These are phyloP conservation scores for Phytophthora citricola DNA, from an alignment of 352 stramenopile genomes.

Conservation along the genomic window DNA sequence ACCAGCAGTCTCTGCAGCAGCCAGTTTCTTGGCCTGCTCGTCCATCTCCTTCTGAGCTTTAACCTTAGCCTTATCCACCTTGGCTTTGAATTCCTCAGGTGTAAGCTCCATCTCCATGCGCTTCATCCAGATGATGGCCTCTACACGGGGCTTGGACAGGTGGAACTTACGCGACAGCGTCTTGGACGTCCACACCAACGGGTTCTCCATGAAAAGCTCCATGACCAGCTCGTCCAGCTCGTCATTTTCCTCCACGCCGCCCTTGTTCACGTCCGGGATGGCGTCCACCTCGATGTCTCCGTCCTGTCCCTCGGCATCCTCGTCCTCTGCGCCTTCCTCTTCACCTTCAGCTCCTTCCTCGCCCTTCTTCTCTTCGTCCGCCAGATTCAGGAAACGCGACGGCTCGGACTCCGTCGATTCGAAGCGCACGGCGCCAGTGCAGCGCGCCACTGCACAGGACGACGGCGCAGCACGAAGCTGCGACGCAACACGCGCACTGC, in stretches of 20 bases:
- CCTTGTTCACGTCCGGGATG: slow-evolving; percentile 72
- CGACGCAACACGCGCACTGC: slow-evolving; percentile 1
- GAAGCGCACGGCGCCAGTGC: slow-evolving; percentile 26
- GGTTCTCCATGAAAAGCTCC: slow-evolving; percentile 87
- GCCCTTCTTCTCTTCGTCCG: slow-evolving; percentile 61
- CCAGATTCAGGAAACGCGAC: slow-evolving; percentile 82
- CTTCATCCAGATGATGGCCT: slow-evolving; percentile 85
- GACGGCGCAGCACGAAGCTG: slow-evolving; percentile 11
- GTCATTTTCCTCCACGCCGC: slow-evolving; percentile 74
- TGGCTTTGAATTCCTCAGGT: slow-evolving; percentile 62
- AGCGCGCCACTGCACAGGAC: slow-evolving; percentile 1
- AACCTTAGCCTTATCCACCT: slow-evolving; percentile 69
- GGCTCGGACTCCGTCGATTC: slow-evolving; percentile 35
- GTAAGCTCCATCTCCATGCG: slow-evolving; percentile 66
- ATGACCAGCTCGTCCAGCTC: slow-evolving; percentile 79
- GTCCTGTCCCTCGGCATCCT: slow-evolving; percentile 59
- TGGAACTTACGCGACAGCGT: slow-evolving; percentile 85
- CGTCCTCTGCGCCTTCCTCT: slow-evolving; percentile 31
- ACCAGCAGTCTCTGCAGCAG: slow-evolving; percentile 49
- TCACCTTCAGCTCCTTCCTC: slow-evolving; percentile 25
- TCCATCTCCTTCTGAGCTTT: slow-evolving; percentile 44
- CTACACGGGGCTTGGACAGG: slow-evolving; percentile 76
- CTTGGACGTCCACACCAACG: slow-evolving; percentile 83
- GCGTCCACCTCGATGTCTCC: slow-evolving; percentile 70
- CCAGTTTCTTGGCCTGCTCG: slow-evolving; percentile 53